Base-by-base conservation (phyloP, 768 basidiomycete genomes). In the Termitomyces sp. region DNA sequence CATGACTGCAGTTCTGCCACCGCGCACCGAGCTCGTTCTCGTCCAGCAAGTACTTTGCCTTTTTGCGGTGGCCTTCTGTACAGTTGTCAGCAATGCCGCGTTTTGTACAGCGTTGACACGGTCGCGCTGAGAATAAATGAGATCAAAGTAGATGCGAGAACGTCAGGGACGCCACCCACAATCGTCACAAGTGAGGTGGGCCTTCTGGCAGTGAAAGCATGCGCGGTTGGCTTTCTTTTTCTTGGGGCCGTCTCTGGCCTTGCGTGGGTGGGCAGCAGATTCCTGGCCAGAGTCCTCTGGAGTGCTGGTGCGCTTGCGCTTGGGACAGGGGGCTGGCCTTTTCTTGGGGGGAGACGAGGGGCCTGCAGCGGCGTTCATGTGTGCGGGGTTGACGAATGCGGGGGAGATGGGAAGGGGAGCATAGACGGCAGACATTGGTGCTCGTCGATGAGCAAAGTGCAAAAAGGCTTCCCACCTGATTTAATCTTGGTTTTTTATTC, bases 111-210 rank as follows among this genome's bases (percentile, higher is more conserved):
- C 97, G 86, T 63, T 93, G 91, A 75, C 97, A 99, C 27, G 97
- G 97, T 54, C 97, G 90, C 48, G 93, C 96, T 98, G 66, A 51
- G 55, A 60, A 55, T 49, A 54, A 50, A 43, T 60, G 26, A 66
- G 65, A 58, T 59, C 53, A 59, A 56, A 37, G 40, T 42, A 50
- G 36, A 66, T 59, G 59, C 57, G 51, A 63, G 57, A 44, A 42
- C 10, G 36, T 39, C 47, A 51, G 42, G 47, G 49, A 65, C 37
- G 33, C 53, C 32, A 84, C 91, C 70, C 68, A 97, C 96, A 86
- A 68, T 98, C 96, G 71, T 98, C 95, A 71, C 96, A 98, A n/a
- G 96, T 98, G 64, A 98, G 78, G 73, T 98, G 96, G 2, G 95
- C 94, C 72, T 94, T 96, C 74, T 98, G 95, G 72, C 96, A 98